A percentile compares a stretch with the other conserved stretches of the same genome.
Conservation (phyloP, 352 stramenopile genomes). For the Pythium aquatile region DNA sequence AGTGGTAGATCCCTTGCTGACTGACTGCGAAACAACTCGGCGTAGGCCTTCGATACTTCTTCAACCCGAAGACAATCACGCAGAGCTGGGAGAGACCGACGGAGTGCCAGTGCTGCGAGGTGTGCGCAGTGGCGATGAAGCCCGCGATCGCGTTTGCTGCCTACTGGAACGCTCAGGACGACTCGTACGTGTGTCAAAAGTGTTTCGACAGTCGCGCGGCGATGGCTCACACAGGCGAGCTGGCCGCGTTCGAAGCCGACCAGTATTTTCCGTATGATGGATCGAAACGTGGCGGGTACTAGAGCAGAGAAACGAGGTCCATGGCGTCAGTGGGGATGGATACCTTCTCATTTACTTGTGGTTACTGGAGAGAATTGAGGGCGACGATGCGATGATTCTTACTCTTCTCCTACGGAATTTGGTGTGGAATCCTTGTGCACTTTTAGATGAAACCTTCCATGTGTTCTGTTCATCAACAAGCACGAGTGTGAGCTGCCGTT, state of each 20-base stretch:
- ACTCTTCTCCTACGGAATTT: neutral
- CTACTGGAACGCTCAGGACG: constrained; percentile 47
- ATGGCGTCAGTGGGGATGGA: neutral
- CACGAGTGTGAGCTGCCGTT: constrained; percentile 7
- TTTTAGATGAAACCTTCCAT: constrained; percentile 67
- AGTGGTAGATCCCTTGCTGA: neutral
- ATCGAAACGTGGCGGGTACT: constrained; percentile 34
- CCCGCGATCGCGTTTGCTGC: constrained; percentile 35
- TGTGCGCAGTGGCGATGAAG: constrained; percentile 22
- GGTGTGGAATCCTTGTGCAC: neutral
- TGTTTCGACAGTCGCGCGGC: constrained; percentile 19
- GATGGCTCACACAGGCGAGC: neutral
- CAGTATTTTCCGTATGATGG: constrained; percentile 51
- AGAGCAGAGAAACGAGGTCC: neutral
- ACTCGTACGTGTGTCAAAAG: constrained; percentile 47
- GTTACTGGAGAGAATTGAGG: neutral
- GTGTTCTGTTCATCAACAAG: constrained; percentile 28
- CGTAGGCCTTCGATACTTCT: constrained; percentile 64
- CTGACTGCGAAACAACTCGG: neutral
- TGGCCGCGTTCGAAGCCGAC: constrained; percentile 13
- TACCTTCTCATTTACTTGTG: neutral
- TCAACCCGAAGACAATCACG: constrained; percentile 50
- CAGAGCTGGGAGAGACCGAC: constrained; percentile 58
- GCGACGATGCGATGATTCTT: neutral
- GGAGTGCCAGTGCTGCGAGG: constrained; percentile 46